Percentiles rank a stretch among this genome's conserved stretches.
Evolutionary conservation across 768 basidiomycete genomes (phyloP).

Genomic region (Boletus fagicola): DNA sequence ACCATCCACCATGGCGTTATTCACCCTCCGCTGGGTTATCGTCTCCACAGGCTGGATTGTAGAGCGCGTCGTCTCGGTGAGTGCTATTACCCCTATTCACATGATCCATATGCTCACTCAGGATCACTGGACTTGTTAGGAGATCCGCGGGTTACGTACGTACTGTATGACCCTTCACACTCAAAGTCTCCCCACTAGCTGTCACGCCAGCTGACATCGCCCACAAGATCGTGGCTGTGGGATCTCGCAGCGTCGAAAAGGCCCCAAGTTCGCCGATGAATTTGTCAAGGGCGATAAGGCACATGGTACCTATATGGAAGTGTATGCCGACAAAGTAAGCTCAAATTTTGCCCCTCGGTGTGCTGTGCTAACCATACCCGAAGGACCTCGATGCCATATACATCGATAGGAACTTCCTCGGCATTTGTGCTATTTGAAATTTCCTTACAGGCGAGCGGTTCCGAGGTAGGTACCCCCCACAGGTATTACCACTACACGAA

Average conservation of each 20-base stretch:
- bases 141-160: background rate
- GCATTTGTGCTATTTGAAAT: background rate
- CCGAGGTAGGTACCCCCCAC: background rate
- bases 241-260: background rate
- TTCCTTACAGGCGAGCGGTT: background rate
- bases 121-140: background rate
- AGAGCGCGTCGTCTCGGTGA: slow-evolving; percentile 31
- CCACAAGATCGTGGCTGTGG: background rate
- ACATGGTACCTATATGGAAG: background rate
- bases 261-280: background rate
- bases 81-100: background rate
- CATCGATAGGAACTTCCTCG: background rate
- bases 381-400: background rate
- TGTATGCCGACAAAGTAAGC: background rate
- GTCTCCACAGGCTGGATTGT: background rate
- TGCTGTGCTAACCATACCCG: background rate
- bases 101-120: background rate
- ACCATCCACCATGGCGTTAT: background rate
- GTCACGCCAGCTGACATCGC: background rate
- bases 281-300: background rate
- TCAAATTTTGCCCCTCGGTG: no score
- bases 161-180: no score
- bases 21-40: background rate
- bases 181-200: background rate
- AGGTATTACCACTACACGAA: background rate